Evolutionary conservation across 257 asterid genomes (phyloP), one percentile per base, ranked within the genome.

Genomic region (Solanum arcanum): DNA sequence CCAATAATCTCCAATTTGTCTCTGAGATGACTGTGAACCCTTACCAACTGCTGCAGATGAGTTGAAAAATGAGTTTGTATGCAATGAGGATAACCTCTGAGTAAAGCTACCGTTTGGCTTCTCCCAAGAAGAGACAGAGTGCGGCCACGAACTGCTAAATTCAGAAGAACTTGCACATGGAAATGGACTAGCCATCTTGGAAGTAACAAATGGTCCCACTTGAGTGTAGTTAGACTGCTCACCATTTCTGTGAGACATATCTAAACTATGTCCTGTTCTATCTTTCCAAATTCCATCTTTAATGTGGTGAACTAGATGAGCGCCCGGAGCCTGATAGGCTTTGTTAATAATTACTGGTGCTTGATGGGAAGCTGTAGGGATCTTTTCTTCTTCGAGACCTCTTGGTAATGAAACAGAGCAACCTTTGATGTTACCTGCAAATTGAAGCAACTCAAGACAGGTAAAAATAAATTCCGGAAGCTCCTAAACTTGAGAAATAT

Each of bases 251-350:
- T 88, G 88, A 21, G 91, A 89, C 83, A 85, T 86, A 66, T 91
- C 95, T 86, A 89, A 52, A 86, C 91, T 89, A 62, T 44, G 92
- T 47, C 83, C 88, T 37, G 87, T 83, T 89, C 89, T 88, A 44
- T 91, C 94, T 89, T 92, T 93, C 94, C 92, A 90, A 41, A 62
- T 74, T 83, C 89, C 95, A 87, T 92, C 96, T 90, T 90, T 92
- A 60, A 62, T 85, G 77, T 86, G 89, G 88, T 91, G 91, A 59
- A 42, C 89, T 31, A 93, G 93, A 92, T 88, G 90, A 60, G 87
- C 64, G 52, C 91, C 91, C 1, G 87, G 86, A 88, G 90, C 66
- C 88, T 90, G 94, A 75, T 80, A 86, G 87, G 87, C 80, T 77
- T 92, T 92, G 90, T 88, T 90, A 84, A 88, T 89, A 90, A 89